Conservation (phyloP, 371 early-diverging fungal genomes). For the Lichtheimia ramosa region DNA sequence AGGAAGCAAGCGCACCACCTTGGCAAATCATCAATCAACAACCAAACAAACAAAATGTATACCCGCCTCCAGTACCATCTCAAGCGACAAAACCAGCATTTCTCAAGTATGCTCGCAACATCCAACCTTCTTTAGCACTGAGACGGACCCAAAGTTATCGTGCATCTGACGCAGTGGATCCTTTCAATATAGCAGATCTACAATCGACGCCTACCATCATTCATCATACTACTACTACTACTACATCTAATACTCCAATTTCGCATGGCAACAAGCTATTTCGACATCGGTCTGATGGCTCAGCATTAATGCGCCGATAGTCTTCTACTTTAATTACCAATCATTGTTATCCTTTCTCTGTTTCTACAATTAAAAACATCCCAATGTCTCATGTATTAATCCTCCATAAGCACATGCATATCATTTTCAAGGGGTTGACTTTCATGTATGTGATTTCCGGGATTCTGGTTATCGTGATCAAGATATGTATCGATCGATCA, state of each 20-base stretch:
- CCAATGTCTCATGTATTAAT: no score
- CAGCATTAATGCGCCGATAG: conserved; percentile 10
- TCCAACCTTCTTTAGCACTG: conserved; percentile 14
- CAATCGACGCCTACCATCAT: not conserved
- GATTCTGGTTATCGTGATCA: no score
- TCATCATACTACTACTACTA: conserved; percentile 1
- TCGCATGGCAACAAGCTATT: conserved; percentile 6
- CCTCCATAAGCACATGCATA: no score
- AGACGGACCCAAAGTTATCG: conserved; percentile 30
- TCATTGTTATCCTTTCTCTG: not conserved
- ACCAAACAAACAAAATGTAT: conserved; percentile 27
- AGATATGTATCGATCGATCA: no score
- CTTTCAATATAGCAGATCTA: not conserved
- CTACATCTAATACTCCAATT: conserved; percentile 4
- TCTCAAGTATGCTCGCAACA: conserved; percentile 37
- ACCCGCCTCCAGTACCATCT: conserved; percentile 44
- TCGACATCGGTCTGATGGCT: conserved; percentile 11
- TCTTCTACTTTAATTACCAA: not conserved
- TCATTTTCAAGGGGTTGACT: no score
- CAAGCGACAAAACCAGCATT: conserved; percentile 43
- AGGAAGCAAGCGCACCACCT: conserved; percentile 9
- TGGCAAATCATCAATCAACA: conserved; percentile 20
- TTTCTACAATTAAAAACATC: not conserved
- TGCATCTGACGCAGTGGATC: not conserved
- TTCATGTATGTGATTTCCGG: no score